A percentile compares a stretch with the other conserved stretches of the same genome.
phyloP scores from a whole-genome alignment of 2,329 filamentous ascomycete genomes.

The Cercospora sp. region DNA sequence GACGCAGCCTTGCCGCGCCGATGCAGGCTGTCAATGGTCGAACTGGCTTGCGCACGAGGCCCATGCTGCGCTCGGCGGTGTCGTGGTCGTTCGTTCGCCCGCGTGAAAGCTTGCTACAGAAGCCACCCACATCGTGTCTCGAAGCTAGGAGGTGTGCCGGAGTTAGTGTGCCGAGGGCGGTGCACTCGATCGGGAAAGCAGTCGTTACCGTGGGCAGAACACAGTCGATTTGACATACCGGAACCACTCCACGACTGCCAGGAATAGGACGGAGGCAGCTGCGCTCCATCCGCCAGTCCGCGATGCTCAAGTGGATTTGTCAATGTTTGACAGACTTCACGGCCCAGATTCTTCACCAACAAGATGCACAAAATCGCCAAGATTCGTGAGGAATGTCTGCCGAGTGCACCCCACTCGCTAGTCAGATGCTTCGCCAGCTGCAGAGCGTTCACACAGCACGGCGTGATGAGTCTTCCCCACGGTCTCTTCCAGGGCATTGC shows the following conservation, averaged over 20 bases:
- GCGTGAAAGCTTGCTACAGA: background rate
- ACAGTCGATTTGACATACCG: background rate
- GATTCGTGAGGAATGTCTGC: background rate
- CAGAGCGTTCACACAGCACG: background rate
- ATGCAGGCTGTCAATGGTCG: background rate
- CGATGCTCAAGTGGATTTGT: background rate
- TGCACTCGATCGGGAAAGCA: background rate
- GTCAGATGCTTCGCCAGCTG: background rate
- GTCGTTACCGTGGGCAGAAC: background rate
- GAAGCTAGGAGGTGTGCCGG: slow-evolving; percentile 1
- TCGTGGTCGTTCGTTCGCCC: background rate
- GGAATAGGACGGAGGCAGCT: background rate
- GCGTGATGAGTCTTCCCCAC: background rate
- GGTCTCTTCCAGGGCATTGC: background rate
- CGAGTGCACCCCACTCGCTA: background rate
- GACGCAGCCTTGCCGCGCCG: background rate
- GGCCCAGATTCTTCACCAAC: background rate
- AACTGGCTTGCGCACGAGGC: background rate
- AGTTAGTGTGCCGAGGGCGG: background rate
- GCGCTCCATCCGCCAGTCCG: background rate
- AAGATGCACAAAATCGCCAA: background rate
- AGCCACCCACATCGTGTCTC: background rate
- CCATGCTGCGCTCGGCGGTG: background rate
- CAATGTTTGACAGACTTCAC: background rate
- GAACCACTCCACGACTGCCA: background rate